Evolutionary conservation across 306 rosid species (phyloP).

Genomic region (Crataegus laevigata): DNA sequence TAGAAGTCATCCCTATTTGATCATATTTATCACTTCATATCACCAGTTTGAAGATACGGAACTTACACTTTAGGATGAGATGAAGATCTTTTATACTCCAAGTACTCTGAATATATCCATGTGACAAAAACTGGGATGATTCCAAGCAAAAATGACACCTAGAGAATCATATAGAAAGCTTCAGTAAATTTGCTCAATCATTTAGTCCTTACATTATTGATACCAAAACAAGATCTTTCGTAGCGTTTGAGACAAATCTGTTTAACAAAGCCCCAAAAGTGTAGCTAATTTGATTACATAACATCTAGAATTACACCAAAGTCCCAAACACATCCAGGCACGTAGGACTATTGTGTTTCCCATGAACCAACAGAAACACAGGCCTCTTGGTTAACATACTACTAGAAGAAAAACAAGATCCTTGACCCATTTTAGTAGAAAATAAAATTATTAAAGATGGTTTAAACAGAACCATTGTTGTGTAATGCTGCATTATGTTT

Average conservation of each 20-base stretch:
- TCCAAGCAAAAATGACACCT: conserved; percentile 92
- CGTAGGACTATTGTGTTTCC: neutral
- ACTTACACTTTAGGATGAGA: conserved; percentile 80
- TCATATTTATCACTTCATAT: conserved; percentile 1
- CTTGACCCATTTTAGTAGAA: neutral
- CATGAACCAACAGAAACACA: neutral
- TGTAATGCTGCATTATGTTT: neutral
- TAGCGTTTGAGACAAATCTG: neutral
- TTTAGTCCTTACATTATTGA: neutral
- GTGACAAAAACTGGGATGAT: conserved; percentile 78
- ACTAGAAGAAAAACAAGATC: neutral
- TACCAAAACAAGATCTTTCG: neutral
- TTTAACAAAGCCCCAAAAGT: neutral
- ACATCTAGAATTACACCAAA: neutral
- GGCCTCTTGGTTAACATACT: neutral
- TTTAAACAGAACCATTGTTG: neutral
- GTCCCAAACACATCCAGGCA: neutral
- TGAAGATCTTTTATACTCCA: conserved; percentile 63
- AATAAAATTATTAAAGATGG: neutral
- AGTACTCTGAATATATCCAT: conserved; percentile 92
- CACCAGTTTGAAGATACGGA: conserved; percentile 2
- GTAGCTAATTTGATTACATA: neutral
- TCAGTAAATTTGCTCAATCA: conserved; percentile 11
- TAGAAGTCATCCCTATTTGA: too few species aligned
- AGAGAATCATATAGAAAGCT: conserved; percentile 22